Percentiles rank a stretch among this genome's conserved stretches.
These are phyloP conservation scores for Solanum hybrid DNA, from an alignment of 305 asterid genomes.

Conservation along the genomic window DNA sequence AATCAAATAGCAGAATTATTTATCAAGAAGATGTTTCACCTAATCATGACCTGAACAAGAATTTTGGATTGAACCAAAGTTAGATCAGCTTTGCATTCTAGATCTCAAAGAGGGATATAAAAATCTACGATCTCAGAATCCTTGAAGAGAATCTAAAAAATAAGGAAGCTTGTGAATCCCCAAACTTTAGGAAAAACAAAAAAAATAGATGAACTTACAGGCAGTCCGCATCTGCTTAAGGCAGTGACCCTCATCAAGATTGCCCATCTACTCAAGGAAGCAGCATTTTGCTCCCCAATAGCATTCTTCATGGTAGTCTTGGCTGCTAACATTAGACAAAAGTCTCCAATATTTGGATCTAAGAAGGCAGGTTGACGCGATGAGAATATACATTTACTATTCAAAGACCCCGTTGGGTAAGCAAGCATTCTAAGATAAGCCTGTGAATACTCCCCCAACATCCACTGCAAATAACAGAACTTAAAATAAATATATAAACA, in stretches of 20 bases:
- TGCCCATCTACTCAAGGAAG: slow-evolving; percentile 65
- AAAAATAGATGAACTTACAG: slow-evolving; percentile 46
- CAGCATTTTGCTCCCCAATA: slow-evolving; percentile 75
- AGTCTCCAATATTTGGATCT: slow-evolving; percentile 86
- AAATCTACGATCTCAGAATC: background rate
- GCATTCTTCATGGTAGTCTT: slow-evolving; percentile 79
- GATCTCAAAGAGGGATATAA: background rate
- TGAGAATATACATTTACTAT: slow-evolving; percentile 37
- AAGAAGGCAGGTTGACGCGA: slow-evolving; percentile 51
- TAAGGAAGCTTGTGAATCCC: background rate
- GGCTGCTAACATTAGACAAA: slow-evolving; percentile 77
- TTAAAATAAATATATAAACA: slow-evolving; percentile 4
- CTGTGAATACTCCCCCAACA: slow-evolving; percentile 62
- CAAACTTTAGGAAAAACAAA: slow-evolving; percentile 16
- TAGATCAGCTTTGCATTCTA: background rate
- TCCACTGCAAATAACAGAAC: slow-evolving; percentile 58
- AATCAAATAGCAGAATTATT: background rate
- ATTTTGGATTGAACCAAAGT: background rate
- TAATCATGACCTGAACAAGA: background rate
- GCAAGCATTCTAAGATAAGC: slow-evolving; percentile 69
- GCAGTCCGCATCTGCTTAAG: slow-evolving; percentile 79
- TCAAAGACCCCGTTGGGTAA: slow-evolving; percentile 31
- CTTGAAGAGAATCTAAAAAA: background rate
- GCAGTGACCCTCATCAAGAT: slow-evolving; percentile 64
- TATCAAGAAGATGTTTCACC: background rate